Evolutionary conservation across 441 rosid genomes (phyloP).

Genomic region (Rhodomyrtus psidioides): DNA sequence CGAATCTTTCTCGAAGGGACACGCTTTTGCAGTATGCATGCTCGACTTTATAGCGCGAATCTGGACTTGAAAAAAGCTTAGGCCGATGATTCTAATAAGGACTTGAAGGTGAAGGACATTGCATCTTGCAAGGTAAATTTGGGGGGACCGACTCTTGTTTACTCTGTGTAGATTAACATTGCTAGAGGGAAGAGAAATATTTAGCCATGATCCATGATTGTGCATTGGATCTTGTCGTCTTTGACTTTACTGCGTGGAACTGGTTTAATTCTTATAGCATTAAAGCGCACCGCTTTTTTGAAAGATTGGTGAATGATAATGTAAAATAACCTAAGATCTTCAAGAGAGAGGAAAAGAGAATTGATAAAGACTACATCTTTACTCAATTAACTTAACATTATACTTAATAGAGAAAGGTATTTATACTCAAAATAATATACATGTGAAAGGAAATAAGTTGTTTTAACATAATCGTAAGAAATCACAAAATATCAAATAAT

Average conservation of each 20-base stretch:
- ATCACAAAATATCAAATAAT: no score
- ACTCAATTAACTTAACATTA: no score
- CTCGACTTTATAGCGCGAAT: slow-evolving; percentile 42
- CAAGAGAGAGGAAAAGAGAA: no score
- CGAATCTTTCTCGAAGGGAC: no score
- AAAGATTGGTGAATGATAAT: not conserved
- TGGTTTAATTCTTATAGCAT: not conserved
- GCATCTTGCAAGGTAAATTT: slow-evolving; percentile 65
- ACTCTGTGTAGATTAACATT: not conserved
- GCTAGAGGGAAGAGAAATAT: not conserved
- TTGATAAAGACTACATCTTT: no score
- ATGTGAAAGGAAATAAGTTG: no score
- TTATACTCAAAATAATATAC: no score
- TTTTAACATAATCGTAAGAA: no score
- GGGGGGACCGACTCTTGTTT: not conserved
- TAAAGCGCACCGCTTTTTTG: not conserved
- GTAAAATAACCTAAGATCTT: no score
- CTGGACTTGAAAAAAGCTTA: slow-evolving; percentile 44
- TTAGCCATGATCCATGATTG: not conserved
- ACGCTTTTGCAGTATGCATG: not conserved
- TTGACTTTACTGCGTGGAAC: not conserved
- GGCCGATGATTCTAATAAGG: slow-evolving; percentile 58
- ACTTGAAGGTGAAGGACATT: slow-evolving; percentile 38
- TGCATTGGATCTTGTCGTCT: not conserved
- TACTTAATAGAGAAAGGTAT: no score